phyloP scores from a whole-genome alignment of 2,329 filamentous ascomycete genomes.

The Akanthomyces muscarius region DNA sequence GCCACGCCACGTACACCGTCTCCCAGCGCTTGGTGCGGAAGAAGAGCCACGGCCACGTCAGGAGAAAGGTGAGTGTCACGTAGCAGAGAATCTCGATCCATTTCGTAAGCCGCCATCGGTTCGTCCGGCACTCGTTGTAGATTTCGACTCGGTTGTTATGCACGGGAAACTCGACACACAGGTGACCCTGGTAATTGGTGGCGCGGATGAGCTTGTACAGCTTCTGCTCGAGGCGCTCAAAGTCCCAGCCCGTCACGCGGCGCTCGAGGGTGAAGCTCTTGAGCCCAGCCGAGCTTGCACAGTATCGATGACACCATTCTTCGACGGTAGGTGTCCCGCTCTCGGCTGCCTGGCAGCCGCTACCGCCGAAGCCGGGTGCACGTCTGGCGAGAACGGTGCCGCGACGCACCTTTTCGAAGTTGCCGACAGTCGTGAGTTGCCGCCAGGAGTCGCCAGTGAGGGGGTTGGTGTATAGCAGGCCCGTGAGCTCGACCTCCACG shows the following conservation, averaged over 20 bases:
- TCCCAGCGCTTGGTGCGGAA: slow-evolving; percentile 65
- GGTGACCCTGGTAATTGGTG: slow-evolving; percentile 64
- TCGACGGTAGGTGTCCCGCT: slow-evolving; percentile 30
- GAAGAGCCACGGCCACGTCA: slow-evolving; percentile 68
- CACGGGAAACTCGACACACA: slow-evolving; percentile 57
- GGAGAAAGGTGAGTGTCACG: slow-evolving; percentile 62
- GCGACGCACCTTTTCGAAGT: slow-evolving; percentile 59
- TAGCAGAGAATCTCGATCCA: slow-evolving; percentile 65
- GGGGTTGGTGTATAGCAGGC: slow-evolving; percentile 50
- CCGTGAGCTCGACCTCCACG: slow-evolving; percentile 54
- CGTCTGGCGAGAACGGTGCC: slow-evolving; percentile 56
- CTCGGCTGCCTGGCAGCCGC: slow-evolving; percentile 26
- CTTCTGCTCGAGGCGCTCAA: slow-evolving; percentile 45
- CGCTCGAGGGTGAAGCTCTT: slow-evolving; percentile 53
- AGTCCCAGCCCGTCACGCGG: slow-evolving; percentile 58
- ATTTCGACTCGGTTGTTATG: slow-evolving; percentile 55
- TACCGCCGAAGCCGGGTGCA: slow-evolving; percentile 41
- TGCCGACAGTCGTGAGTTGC: slow-evolving; percentile 48
- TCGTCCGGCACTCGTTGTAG: slow-evolving; percentile 59
- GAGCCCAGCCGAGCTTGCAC: slow-evolving; percentile 52
- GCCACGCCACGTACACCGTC: slow-evolving; percentile 59
- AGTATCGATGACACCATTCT: slow-evolving; percentile 68
- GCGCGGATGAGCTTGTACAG: slow-evolving; percentile 55
- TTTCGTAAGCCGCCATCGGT: slow-evolving; percentile 58
- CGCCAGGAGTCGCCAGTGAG: slow-evolving; percentile 38